Percentiles rank a stretch among this genome's conserved stretches.
Conservation (phyloP, 2,329 filamentous ascomycete species). For the Verticillium zaregamsianum region DNA sequence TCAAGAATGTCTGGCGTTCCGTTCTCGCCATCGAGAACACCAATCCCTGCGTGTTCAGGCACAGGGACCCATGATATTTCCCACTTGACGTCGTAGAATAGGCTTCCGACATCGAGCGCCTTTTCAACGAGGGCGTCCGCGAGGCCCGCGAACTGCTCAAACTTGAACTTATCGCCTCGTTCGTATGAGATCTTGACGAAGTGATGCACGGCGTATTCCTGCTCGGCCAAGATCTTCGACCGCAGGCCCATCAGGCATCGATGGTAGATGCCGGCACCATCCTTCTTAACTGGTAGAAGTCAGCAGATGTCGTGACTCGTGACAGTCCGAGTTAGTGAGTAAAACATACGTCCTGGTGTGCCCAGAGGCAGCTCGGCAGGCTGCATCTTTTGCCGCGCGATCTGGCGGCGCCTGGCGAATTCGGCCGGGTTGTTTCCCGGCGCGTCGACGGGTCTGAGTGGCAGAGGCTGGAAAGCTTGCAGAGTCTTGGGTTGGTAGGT, state of each 20-base stretch:
- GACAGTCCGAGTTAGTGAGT: no score
- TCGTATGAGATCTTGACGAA: constrained; percentile 94
- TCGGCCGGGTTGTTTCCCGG: constrained; percentile 69
- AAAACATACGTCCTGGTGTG: constrained; percentile 55
- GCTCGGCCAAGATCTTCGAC: constrained; percentile 73
- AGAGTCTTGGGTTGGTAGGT: constrained; percentile 64
- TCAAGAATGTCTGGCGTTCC: constrained; percentile 57
- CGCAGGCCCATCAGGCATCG: constrained; percentile 80
- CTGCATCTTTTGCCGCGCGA: constrained; percentile 30
- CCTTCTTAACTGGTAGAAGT: not conserved
- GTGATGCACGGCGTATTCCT: constrained; percentile 90
- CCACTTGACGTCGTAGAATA: constrained; percentile 84
- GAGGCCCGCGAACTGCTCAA: constrained; percentile 84
- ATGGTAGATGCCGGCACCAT: constrained; percentile 73
- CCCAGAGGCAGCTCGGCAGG: constrained; percentile 9
- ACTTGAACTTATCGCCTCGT: constrained; percentile 91
- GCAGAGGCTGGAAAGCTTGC: constrained; percentile 56
- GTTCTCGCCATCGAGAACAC: constrained; percentile 36
- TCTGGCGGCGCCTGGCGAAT: constrained; percentile 56
- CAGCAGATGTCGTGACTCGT: constrained; percentile 11
- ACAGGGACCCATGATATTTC: constrained; percentile 62
- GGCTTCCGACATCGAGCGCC: constrained; percentile 68
- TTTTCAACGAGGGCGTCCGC: constrained; percentile 87
- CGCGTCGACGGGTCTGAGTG: constrained; percentile 69
- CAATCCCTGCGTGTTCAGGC: constrained; percentile 10